Percentiles rank a stretch among this genome's conserved stretches.
Evolutionary conservation across 2,329 filamentous ascomycete species (phyloP).

Genomic region (Paecilomyces variotii): DNA sequence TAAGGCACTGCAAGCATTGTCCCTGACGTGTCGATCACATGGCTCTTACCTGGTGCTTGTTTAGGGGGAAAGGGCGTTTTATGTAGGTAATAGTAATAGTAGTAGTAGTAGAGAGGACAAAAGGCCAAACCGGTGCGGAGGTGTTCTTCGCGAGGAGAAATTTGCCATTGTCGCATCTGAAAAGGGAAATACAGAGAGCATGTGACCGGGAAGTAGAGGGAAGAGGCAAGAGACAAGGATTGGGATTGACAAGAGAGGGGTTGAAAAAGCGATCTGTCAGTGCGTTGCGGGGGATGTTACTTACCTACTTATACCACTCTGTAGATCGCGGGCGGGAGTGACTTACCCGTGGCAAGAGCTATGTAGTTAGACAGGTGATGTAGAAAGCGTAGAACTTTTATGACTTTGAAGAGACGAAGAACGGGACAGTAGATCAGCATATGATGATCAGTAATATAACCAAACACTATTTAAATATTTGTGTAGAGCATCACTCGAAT

Average conservation of each 20-base stretch:
- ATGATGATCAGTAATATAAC: too few species aligned
- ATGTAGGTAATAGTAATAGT: background rate
- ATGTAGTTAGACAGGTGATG: background rate
- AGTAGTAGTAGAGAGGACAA: background rate
- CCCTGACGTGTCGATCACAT: background rate
- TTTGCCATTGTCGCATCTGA: background rate
- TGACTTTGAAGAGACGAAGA: too few species aligned
- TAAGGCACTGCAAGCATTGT: background rate
- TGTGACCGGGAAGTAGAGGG: background rate
- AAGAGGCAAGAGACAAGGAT: background rate
- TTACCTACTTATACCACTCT: background rate
- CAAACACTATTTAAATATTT: too few species aligned
- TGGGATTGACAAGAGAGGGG: background rate
- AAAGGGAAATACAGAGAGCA: background rate
- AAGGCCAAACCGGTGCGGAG: background rate
- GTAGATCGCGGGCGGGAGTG: background rate
- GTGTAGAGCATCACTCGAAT: too few species aligned
- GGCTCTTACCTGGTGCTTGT: background rate
- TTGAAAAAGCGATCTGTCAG: background rate
- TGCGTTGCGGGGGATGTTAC: background rate
- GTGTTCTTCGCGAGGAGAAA: background rate
- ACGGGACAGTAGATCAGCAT: too few species aligned
- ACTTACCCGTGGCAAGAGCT: background rate
- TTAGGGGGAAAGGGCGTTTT: background rate
- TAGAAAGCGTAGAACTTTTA: too few species aligned